These are phyloP conservation scores for Priceomyces carsonii DNA, from an alignment of 805 yeast genomes.

Conservation along the genomic window DNA sequence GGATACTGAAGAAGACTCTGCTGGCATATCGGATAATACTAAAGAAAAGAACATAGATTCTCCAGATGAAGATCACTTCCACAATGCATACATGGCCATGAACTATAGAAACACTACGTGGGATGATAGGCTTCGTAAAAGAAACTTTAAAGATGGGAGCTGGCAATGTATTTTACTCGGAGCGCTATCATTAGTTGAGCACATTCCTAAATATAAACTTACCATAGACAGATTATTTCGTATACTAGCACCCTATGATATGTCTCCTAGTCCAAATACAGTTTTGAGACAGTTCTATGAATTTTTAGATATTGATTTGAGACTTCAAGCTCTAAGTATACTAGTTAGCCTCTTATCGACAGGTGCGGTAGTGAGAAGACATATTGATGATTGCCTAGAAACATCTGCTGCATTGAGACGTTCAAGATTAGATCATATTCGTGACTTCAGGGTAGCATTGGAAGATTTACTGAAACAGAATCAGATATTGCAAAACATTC, in stretches of 20 bases:
- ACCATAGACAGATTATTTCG: constrained; percentile 53
- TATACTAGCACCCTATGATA: constrained; percentile 56
- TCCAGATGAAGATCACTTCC: constrained; percentile 20
- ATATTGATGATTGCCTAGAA: constrained; percentile 70
- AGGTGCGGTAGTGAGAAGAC: constrained; percentile 57
- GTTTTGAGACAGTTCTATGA: constrained; percentile 57
- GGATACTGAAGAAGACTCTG: constrained; percentile 20
- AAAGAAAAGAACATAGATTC: constrained; percentile 23
- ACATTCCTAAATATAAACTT: constrained; percentile 53
- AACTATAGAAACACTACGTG: constrained; percentile 65
- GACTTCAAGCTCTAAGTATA: constrained; percentile 59
- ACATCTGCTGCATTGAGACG: constrained; percentile 62
- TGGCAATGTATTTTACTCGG: constrained; percentile 85
- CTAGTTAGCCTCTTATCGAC: constrained; percentile 62
- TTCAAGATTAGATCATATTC: constrained; percentile 61
- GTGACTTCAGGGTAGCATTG: constrained; percentile 54
- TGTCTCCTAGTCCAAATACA: constrained; percentile 48
- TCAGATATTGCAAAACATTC: constrained; percentile 18
- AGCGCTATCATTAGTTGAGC: constrained; percentile 59
- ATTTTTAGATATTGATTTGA: constrained; percentile 50
- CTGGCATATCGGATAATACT: constrained; percentile 17
- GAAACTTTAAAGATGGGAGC: constrained; percentile 78
- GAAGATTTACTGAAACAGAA: constrained; percentile 50
- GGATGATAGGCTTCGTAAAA: constrained; percentile 73
- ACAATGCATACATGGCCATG: constrained; percentile 49